A percentile compares a stretch with the other conserved stretches of the same genome.
These are phyloP conservation scores for Ogataea saltuana DNA, from an alignment of 805 yeast species.

Conservation along the genomic window DNA sequence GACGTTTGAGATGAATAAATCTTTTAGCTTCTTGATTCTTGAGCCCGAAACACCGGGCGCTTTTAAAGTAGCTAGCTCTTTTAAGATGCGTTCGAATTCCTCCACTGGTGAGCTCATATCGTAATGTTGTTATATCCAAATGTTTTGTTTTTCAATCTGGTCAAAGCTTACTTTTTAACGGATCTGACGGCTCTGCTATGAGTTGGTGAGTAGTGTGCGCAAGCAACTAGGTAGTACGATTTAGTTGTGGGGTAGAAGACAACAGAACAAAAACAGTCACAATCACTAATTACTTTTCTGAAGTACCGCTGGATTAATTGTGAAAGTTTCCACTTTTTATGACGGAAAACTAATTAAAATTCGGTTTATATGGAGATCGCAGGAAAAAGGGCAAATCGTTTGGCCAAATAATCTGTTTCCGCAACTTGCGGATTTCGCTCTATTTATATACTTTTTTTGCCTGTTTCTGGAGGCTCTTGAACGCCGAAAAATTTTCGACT, in stretches of 20 bases:
- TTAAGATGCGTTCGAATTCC: slow-evolving; percentile 49
- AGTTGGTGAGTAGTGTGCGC: too few relatives aligned
- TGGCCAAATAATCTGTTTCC: neutral
- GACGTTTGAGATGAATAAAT: slow-evolving; percentile 71
- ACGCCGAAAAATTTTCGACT: slow-evolving; percentile 1
- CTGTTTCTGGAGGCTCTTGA: neutral
- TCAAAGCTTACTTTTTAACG: slow-evolving; percentile 5
- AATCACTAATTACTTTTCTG: slow-evolving; percentile 7
- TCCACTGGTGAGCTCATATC: slow-evolving; percentile 41
- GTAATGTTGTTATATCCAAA: neutral
- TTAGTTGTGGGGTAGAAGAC: slow-evolving; percentile 6
- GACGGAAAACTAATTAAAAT: neutral
- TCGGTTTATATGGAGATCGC: neutral
- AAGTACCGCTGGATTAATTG: neutral
- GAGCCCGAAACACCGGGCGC: slow-evolving; percentile 96
- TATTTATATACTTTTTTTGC: neutral
- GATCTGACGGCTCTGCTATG: too few relatives aligned
- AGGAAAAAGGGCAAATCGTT: neutral
- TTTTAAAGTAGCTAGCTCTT: slow-evolving; percentile 57
- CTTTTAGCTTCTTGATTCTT: slow-evolving; percentile 83
- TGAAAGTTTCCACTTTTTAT: neutral
- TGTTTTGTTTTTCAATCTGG: neutral
- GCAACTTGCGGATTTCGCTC: slow-evolving; percentile 2
- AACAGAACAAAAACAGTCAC: slow-evolving; percentile 6
- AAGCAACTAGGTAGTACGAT: slow-evolving; percentile 7